phyloP scores from a whole-genome alignment of 2,329 filamentous ascomycete species.

The Aspergillus cejpii region DNA sequence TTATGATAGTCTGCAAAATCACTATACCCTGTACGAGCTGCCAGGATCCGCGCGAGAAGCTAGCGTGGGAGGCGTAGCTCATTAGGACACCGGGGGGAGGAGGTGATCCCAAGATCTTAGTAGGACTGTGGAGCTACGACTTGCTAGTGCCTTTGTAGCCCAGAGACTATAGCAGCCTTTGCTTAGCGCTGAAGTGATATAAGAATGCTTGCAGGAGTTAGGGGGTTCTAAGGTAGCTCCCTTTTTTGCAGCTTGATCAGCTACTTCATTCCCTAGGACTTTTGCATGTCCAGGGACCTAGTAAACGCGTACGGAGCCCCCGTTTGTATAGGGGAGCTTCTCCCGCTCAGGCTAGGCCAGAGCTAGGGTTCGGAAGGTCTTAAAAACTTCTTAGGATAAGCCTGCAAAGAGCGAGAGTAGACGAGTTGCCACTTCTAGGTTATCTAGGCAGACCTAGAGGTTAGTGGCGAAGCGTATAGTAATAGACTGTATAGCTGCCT shows the following conservation, averaged over 20 bases:
- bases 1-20: conserved; percentile 1
- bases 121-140: too few species aligned
- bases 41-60: too few species aligned
- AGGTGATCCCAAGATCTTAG: too few species aligned
- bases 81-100: too few species aligned
- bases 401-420: not conserved
- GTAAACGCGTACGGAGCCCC: not conserved
- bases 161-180: not conserved
- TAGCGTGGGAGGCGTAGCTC: too few species aligned
- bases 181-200: not conserved
- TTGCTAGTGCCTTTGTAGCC: not conserved
- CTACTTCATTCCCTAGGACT: not conserved
- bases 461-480: not conserved
- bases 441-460: not conserved
- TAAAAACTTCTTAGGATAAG: not conserved
- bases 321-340: not conserved
- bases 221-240: not conserved
- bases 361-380: not conserved
- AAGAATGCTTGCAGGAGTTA: not conserved
- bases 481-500: not conserved
- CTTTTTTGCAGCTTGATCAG: not conserved
- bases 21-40: not conserved
- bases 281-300: not conserved
- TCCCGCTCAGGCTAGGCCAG: not conserved
- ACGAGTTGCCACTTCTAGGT: not conserved